phyloP scores from a whole-genome alignment of 2,329 filamentous ascomycete genomes.

The Fusarium penzigii region DNA sequence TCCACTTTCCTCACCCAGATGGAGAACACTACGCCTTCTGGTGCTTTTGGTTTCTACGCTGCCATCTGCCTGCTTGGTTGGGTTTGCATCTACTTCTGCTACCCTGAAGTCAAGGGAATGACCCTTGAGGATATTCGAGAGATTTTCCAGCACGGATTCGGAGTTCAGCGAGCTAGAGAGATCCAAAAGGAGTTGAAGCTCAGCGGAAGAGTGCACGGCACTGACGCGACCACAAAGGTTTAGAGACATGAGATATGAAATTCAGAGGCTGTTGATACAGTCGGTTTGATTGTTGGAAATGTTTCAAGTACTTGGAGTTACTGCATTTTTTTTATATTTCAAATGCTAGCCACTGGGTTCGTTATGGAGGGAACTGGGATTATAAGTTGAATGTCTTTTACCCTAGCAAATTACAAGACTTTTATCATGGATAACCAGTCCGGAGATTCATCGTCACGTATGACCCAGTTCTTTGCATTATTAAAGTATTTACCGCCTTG shows the following conservation, averaged over 20 bases:
- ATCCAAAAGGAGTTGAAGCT: slow-evolving; percentile 38
- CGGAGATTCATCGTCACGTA: too few species aligned
- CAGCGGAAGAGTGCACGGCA: not conserved
- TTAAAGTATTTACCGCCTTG: too few species aligned
- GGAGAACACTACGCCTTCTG: slow-evolving; percentile 49
- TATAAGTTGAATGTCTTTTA: too few species aligned
- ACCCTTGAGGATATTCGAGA: slow-evolving; percentile 54
- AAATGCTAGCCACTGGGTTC: too few species aligned
- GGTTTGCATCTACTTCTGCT: slow-evolving; percentile 46
- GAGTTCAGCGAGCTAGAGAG: slow-evolving; percentile 41
- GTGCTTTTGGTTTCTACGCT: slow-evolving; percentile 54
- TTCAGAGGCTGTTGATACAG: not conserved
- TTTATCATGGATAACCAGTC: too few species aligned
- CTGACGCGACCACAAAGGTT: slow-evolving; percentile 8
- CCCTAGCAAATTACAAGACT: too few species aligned
- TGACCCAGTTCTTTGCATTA: too few species aligned
- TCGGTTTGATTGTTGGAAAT: not conserved
- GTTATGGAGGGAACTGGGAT: too few species aligned
- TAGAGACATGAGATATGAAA: not conserved
- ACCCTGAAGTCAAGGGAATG: slow-evolving; percentile 57
- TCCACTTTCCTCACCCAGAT: slow-evolving; percentile 51
- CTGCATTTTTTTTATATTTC: too few species aligned
- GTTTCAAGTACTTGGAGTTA: too few species aligned
- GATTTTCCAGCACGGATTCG: slow-evolving; percentile 51
- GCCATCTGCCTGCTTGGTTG: slow-evolving; percentile 49